A percentile compares a stretch with the other conserved stretches of the same genome.
phyloP scores from a whole-genome alignment of 2,329 filamentous ascomycete genomes.

The Fusarium secorum region DNA sequence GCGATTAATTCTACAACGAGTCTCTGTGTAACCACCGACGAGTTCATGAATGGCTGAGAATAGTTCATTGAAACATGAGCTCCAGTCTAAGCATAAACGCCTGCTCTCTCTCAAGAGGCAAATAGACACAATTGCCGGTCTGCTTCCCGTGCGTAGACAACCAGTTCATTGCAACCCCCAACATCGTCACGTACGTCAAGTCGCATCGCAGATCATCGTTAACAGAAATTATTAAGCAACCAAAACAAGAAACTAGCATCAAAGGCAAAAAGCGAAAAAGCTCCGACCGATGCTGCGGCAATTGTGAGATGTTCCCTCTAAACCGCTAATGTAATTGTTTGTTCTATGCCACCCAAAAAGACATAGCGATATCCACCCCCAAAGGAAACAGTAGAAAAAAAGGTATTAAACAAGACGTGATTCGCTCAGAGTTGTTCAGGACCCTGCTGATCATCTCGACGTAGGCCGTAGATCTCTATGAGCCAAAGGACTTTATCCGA shows the following conservation, averaged over 20 bases:
- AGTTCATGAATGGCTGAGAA: conserved; percentile 7
- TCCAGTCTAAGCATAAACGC: conserved; percentile 9
- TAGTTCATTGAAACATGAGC: background rate
- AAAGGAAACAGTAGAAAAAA: background rate
- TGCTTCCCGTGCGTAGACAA: conserved; percentile 4
- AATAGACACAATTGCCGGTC: conserved; percentile 14
- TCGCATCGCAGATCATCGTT: conserved; percentile 27
- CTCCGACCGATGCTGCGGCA: conserved; percentile 15
- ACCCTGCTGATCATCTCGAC: conserved; percentile 37
- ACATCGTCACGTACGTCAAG: conserved; percentile 30
- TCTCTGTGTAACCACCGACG: conserved; percentile 6
- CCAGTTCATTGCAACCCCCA: conserved; percentile 9
- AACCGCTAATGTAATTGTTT: conserved; percentile 6
- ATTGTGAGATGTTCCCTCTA: conserved; percentile 2
- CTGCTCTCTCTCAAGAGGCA: background rate
- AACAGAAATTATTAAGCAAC: background rate
- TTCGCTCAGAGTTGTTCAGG: conserved; percentile 19
- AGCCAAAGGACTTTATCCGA: conserved; percentile 17
- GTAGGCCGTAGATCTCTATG: conserved; percentile 33
- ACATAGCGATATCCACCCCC: conserved; percentile 7
- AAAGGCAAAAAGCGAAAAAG: conserved; percentile 5
- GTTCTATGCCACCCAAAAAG: conserved; percentile 13
- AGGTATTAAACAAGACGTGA: conserved; percentile 7
- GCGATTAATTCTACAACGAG: conserved; percentile 29
- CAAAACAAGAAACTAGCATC: conserved; percentile 1